Percentiles rank a stretch among this genome's conserved stretches.
Evolutionary conservation across 768 basidiomycete genomes (phyloP).

Genomic region (Leucocoprinus leucothites): DNA sequence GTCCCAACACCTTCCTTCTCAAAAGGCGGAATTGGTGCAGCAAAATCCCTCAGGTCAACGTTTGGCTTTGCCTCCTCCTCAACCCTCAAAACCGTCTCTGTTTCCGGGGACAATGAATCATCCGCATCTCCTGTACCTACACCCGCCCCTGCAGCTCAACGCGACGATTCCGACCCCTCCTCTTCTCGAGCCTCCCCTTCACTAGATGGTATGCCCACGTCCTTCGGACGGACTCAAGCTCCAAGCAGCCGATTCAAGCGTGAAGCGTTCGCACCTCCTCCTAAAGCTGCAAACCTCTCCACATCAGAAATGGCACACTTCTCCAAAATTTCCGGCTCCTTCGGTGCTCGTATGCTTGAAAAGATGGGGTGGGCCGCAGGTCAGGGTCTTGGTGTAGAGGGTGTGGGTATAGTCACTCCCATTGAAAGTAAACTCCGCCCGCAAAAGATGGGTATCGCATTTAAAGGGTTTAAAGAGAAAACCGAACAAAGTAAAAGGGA

Average conservation of each 20-base stretch:
- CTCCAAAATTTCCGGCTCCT: conserved; percentile 66
- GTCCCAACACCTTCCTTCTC: conserved; percentile 28
- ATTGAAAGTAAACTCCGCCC: conserved; percentile 84
- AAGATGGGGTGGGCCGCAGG: conserved; percentile 97
- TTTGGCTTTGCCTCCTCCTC: conserved; percentile 12
- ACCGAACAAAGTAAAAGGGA: conserved; percentile 83
- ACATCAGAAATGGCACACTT: conserved; percentile 79
- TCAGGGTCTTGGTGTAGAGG: conserved; percentile 68
- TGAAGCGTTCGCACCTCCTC: conserved; percentile 35
- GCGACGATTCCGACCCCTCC: neutral
- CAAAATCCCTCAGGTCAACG: conserved; percentile 11
- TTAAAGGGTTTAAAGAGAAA: conserved; percentile 84
- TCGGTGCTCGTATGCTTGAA: conserved; percentile 86
- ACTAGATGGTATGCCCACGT: conserved; percentile 31
- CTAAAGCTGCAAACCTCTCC: conserved; percentile 54
- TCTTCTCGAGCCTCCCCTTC: conserved; percentile 9
- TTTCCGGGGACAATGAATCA: conserved; percentile 10
- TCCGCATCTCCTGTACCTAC: conserved; percentile 10
- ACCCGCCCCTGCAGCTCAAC: neutral
- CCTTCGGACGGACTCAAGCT: conserved; percentile 32
- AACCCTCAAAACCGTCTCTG: conserved; percentile 11
- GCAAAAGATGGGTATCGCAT: conserved; percentile 84
- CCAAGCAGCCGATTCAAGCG: conserved; percentile 46
- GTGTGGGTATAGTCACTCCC: conserved; percentile 85
- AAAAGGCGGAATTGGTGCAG: conserved; percentile 41